Conservation (phyloP, 306 rosid genomes). For the Corylus avellana region DNA sequence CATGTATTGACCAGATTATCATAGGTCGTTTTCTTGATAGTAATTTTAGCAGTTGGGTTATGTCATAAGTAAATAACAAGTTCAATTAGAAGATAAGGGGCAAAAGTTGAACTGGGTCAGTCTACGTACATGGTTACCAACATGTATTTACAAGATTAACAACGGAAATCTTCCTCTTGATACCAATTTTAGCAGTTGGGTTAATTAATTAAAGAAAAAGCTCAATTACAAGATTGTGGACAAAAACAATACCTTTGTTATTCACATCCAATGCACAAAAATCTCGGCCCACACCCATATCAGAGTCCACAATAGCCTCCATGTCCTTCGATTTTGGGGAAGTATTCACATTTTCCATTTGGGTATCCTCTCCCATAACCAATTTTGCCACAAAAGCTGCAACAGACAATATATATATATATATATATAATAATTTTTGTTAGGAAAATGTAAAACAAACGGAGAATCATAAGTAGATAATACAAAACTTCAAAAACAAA, state of each 20-base stretch:
- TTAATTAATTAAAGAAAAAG: not conserved
- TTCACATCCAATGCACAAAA: conserved; percentile 34
- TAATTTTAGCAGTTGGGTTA: not conserved
- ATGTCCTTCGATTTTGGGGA: conserved; percentile 36
- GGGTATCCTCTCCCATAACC: conserved; percentile 33
- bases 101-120: too few relatives aligned
- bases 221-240: not conserved
- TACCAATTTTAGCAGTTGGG: not conserved
- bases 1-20: not conserved
- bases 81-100: not conserved
- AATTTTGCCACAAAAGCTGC: conserved; percentile 52
- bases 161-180: not conserved
- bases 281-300: conserved; percentile 23
- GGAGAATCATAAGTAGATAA: not conserved
- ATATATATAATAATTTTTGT: not conserved
- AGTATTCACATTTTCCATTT: conserved; percentile 34
- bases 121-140: too few relatives aligned
- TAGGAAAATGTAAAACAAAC: not conserved
- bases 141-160: not conserved
- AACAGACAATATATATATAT: not conserved
- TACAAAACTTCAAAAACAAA: not conserved
- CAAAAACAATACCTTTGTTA: conserved; percentile 32
- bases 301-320: conserved; percentile 12
- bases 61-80: not conserved
- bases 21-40: not conserved